Evolutionary conservation across 306 rosid species (phyloP), one percentile per base, ranked within the genome.

Genomic region (Cucumis melo): DNA sequence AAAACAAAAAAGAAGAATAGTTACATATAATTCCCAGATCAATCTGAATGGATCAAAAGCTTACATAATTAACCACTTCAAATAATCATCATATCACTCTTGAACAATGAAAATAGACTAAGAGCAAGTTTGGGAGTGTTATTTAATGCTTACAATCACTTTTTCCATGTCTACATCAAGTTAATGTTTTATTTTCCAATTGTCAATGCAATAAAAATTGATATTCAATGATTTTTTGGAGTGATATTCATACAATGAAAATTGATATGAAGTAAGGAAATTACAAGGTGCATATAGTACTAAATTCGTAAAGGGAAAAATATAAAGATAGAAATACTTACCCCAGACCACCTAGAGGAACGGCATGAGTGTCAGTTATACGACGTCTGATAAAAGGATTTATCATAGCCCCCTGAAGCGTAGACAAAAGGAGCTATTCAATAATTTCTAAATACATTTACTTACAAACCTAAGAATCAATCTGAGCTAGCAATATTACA

Each of bases 261-360:
- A 51, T 5, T 51, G 55, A 39, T 42, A 66, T 66, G 17, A 66
- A 70, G 75, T 21, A 68, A 21, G 39, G 21, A 4, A 29, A 67
- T 42, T 6, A 1, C 23, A 46, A 36, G 13, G 21, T 2, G 20
- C 19, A 19, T 57, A 20, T 13, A 4, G 14, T 21, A 15, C 74
- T 20, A 57, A 78, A 44, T 46, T 44, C n/a, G 71, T 12, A 14
- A 34, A 36, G 75, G 27, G 48, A 42, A 80, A 74, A 70, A 77
- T 72, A 48, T 12, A 46, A 16, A 27, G 59, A 27, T 27, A 48
- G 53, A 23, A 42, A 78, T 61, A 84, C 87, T 58, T 84, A 88
- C 98, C 98, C 98, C 75, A 93, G 82, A 46, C 98, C 98, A 77
- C 98, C 98, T 64, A 93, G 77, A 72, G 98, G 98, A 71, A 91